phyloP scores from a whole-genome alignment of 495 filamentous ascomycete genomes.

The Neurospora sp. region DNA sequence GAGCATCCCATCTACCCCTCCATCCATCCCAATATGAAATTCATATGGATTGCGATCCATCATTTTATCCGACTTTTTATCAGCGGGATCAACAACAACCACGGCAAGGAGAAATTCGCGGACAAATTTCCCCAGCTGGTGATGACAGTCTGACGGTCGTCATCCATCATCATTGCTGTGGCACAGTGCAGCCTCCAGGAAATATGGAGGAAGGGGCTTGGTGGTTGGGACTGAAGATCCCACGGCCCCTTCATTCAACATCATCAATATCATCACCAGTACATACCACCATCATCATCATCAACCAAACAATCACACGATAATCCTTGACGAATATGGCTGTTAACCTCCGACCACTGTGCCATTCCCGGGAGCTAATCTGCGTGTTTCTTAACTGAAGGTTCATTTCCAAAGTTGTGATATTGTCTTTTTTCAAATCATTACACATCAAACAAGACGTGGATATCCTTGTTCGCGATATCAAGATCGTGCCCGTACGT shows the following conservation, averaged over 20 bases:
- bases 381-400: background rate
- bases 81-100: background rate
- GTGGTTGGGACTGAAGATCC: background rate
- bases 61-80: background rate
- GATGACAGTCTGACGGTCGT: background rate
- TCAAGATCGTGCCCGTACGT: background rate
- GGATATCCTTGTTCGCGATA: background rate
- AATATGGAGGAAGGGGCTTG: background rate
- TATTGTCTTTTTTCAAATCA: background rate
- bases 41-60: background rate
- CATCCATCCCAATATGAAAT: background rate
- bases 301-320: background rate
- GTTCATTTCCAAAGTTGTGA: background rate
- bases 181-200: background rate
- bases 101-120: background rate
- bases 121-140: background rate
- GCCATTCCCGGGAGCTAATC: background rate
- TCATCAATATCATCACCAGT: background rate
- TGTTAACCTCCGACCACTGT: background rate
- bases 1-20: background rate
- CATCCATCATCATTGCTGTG: background rate
- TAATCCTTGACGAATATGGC: background rate
- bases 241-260: background rate
- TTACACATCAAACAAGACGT: background rate
- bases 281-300: background rate